Percentiles rank a stretch among this genome's conserved stretches.
Conservation (phyloP, 2,329 filamentous ascomycete species). For the Iodosphaeria phyllophila region DNA sequence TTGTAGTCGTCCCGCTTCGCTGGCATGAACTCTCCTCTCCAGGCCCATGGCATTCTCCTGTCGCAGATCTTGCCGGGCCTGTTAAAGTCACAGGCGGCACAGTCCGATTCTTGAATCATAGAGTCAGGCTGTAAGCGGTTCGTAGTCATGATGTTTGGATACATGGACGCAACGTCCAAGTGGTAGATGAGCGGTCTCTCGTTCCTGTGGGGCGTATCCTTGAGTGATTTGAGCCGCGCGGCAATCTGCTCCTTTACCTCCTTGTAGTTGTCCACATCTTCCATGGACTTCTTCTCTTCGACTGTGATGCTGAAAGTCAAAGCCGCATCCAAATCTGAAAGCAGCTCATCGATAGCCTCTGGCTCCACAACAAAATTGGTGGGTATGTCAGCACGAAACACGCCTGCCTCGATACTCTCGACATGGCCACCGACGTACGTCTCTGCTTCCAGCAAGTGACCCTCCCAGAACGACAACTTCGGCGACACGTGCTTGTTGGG, state of each 20-base stretch:
- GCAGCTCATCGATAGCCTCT: constrained; percentile 71
- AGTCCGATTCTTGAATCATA: constrained; percentile 95
- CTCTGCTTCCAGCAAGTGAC: constrained; percentile 87
- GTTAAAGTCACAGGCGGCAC: constrained; percentile 96
- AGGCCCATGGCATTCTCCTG: constrained; percentile 84
- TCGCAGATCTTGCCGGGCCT: constrained; percentile 94
- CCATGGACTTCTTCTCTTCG: constrained; percentile 66
- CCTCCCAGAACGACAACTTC: constrained; percentile 89
- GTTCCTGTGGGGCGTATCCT: constrained; percentile 62
- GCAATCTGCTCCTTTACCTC: constrained; percentile 72
- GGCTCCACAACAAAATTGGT: constrained; percentile 88
- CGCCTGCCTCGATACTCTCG: constrained; percentile 95
- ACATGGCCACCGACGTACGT: constrained; percentile 98
- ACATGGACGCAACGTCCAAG: constrained; percentile 97
- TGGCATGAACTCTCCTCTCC: constrained; percentile 93
- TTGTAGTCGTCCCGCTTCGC: constrained; percentile 97
- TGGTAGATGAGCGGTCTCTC: constrained; percentile 92
- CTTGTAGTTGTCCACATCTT: constrained; percentile 65
- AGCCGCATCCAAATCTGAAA: constrained; percentile 72
- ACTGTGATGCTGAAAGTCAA: constrained; percentile 73
- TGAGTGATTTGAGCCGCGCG: constrained; percentile 51
- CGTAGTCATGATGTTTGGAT: constrained; percentile 99
- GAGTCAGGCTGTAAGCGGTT: constrained; percentile 95
- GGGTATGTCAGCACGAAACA: constrained; percentile 89
- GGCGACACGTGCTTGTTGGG: constrained; percentile 92